These are phyloP conservation scores for Yamadazyma dendronema DNA, from an alignment of 1,139 yeast genomes.

Conservation along the genomic window DNA sequence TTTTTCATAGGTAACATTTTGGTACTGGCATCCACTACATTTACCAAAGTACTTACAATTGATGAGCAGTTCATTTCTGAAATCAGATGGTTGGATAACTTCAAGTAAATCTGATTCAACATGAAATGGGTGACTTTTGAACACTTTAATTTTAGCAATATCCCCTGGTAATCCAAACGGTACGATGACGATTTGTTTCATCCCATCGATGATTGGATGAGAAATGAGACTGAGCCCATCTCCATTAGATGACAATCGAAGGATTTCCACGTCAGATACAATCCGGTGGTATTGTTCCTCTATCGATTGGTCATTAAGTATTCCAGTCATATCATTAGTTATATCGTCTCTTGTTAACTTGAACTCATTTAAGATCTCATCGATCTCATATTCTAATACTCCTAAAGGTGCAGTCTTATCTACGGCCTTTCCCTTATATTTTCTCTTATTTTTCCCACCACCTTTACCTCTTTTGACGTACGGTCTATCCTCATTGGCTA, in stretches of 20 bases:
- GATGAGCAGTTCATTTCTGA: conserved; percentile 52
- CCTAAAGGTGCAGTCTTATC: conserved; percentile 86
- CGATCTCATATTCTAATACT: conserved; percentile 71
- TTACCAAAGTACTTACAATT: conserved; percentile 46
- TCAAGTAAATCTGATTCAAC: conserved; percentile 73
- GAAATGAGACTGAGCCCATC: conserved; percentile 67
- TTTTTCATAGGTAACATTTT: conserved; percentile 66
- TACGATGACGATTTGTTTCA: conserved; percentile 52
- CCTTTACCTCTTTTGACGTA: conserved; percentile 13
- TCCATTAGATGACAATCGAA: conserved; percentile 70
- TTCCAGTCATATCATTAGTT: conserved; percentile 59
- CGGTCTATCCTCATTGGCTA: conserved; percentile 13
- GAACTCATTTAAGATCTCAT: conserved; percentile 48
- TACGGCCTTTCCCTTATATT: conserved; percentile 56
- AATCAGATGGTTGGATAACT: conserved; percentile 44
- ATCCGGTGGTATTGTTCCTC: conserved; percentile 57
- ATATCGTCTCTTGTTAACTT: conserved; percentile 47
- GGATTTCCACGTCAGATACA: conserved; percentile 56
- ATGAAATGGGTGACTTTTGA: conserved; percentile 73
- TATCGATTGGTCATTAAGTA: conserved; percentile 59
- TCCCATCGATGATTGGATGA: conserved; percentile 50
- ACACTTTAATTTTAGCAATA: conserved; percentile 62
- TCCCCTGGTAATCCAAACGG: conserved; percentile 94
- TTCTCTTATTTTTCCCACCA: conserved; percentile 23
- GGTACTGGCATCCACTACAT: conserved; percentile 89